Evolutionary conservation across 805 yeast species (phyloP), one percentile per base, ranked within the genome.

Genomic region (Candida manassasensis): DNA sequence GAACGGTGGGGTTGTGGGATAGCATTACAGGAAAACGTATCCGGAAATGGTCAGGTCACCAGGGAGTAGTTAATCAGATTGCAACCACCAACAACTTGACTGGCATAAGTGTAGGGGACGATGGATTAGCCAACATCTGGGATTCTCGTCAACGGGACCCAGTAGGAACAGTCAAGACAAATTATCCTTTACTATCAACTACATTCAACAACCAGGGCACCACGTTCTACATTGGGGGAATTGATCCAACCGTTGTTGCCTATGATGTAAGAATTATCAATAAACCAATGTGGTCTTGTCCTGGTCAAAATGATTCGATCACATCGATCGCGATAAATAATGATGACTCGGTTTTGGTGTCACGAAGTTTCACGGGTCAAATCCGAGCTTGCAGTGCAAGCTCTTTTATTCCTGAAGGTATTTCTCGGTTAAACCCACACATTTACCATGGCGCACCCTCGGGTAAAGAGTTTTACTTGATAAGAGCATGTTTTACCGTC

Each of bases 1-100:
- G 64, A 3, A 72, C 83, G 0, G 55, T 81, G 1, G 77, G 79
- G 1, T 47, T 76, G 4, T 81, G 84, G 79, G 90, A 84, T 51
- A 53, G 69, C 0, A 64, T 60, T 13, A 73, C 80, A 3, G 84
- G 85, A 3, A 49, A 50, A 28, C 69, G 81, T 40, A 42, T 73
- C 10, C 61, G 81, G 28, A 81, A 77, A 32, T 72, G 74, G 13
- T 49, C 48, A n/a, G 77, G 73, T 2, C 83, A 79, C 48, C 57
- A 55, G 3, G 34, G 40, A 9, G 67, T 73, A 4, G 76, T 83
- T 2, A 84, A 84, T 48, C 73, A 79, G 42, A 57, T 84, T 2
- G 71, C 54, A 15, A 50, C 53, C 8, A 38, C 49, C 39, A 49
- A 44, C 37, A 53, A 62, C 29, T 37, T 58, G 6, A 8, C 35